Evolutionary conservation across 2,329 filamentous ascomycete species (phyloP).

Genomic region (Verticillium dahliae): DNA sequence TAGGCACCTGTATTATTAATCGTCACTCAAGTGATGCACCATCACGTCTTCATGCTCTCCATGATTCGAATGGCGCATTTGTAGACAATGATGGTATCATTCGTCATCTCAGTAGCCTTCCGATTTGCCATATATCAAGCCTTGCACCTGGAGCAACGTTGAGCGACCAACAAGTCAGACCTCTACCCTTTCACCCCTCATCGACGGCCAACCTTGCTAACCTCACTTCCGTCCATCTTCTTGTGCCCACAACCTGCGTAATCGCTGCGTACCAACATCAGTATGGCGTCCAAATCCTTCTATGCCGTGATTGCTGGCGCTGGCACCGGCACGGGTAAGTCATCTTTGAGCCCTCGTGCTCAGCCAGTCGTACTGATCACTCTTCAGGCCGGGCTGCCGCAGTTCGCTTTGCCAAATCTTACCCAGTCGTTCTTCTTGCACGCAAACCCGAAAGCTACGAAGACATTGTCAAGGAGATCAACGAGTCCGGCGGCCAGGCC

Average conservation of each 20-base stretch:
- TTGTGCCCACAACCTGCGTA: too few species aligned
- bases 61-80: not conserved
- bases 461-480: conserved; percentile 63
- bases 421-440: conserved; percentile 70
- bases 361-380: not conserved
- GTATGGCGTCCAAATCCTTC: conserved; percentile 28
- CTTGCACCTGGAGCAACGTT: not conserved
- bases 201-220: too few species aligned
- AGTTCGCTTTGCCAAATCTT: conserved; percentile 54
- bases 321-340: conserved; percentile 57
- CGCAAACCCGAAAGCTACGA: conserved; percentile 60
- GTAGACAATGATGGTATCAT: not conserved
- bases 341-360: not conserved
- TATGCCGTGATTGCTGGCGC: conserved; percentile 67
- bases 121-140: not conserved
- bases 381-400: conserved; percentile 39
- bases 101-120: not conserved
- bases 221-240: not conserved
- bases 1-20: not conserved
- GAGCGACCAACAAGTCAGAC: not conserved
- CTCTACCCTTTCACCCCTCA: too few species aligned
- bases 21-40: not conserved
- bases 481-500: conserved; percentile 58
- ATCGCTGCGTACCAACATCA: too few species aligned
- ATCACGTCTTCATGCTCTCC: not conserved